phyloP scores from a whole-genome alignment of 495 filamentous ascomycete genomes.

The Staphylotrichum tortipilum region DNA sequence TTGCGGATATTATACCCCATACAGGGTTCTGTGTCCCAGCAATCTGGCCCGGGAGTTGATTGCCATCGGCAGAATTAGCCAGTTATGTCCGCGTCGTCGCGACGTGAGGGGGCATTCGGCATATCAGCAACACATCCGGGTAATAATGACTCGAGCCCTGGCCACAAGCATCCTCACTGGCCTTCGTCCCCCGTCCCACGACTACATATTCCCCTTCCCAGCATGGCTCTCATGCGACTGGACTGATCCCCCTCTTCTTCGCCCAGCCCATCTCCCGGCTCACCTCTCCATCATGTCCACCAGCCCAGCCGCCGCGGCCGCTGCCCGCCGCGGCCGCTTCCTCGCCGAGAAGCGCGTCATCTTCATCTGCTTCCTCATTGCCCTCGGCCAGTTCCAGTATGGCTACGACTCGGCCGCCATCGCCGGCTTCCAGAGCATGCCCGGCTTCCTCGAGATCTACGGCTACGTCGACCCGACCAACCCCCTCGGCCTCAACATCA shows the following conservation, averaged over 20 bases:
- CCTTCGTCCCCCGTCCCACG: no score
- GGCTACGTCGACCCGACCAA: constrained; percentile 34
- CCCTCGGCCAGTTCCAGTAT: constrained; percentile 32
- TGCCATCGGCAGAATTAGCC: neutral
- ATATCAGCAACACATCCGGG: neutral
- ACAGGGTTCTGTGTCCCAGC: neutral
- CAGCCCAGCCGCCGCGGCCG: no score
- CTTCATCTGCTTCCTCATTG: constrained; percentile 24
- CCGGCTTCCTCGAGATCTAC: constrained; percentile 38
- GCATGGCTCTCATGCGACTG: neutral
- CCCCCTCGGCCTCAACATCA: constrained; percentile 24
- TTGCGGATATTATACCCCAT: constrained; percentile 4
- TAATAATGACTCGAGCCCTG: neutral
- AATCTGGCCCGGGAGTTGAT: neutral
- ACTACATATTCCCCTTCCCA: neutral
- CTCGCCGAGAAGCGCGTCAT: constrained; percentile 23
- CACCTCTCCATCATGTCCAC: neutral
- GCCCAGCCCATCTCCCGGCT: no score
- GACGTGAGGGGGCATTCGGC: constrained; percentile 7
- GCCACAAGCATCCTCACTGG: neutral
- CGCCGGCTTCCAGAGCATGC: constrained; percentile 36
- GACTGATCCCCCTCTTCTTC: neutral
- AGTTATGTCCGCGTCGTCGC: neutral
- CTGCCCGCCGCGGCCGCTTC: constrained; percentile 7
- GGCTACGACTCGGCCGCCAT: constrained; percentile 36